Conservation (phyloP, 1,139 yeast genomes). For the Saccharomyces pastorianus region DNA sequence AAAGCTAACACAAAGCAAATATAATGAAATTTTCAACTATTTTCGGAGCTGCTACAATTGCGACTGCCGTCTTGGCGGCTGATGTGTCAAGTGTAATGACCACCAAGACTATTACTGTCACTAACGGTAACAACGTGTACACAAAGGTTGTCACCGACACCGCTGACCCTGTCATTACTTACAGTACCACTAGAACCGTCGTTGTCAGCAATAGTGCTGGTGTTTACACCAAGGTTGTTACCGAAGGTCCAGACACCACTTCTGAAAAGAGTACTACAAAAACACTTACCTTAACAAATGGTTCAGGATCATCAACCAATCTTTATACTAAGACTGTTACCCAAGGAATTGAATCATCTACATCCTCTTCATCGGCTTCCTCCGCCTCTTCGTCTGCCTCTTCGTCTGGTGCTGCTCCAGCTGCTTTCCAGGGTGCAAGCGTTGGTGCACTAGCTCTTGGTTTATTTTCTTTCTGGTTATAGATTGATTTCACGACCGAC, state of each 20-base stretch:
- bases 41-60: background rate
- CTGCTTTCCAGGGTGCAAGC: conserved; percentile 3
- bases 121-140: conserved; percentile 5
- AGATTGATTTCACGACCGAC: background rate
- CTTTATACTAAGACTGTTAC: background rate
- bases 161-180: conserved; percentile 4
- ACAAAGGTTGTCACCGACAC: conserved; percentile 6
- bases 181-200: conserved; percentile 7
- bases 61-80: background rate
- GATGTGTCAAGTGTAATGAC: background rate
- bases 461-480: background rate
- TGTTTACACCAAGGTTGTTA: conserved; percentile 4
- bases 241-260: conserved; percentile 5
- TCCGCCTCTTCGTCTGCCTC: conserved; percentile 22
- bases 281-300: background rate
- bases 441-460: conserved; percentile 7
- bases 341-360: conserved; percentile 11
- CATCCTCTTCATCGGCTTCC: conserved; percentile 15
- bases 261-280: conserved; percentile 2
- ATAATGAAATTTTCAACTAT: conserved; percentile 1
- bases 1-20: background rate
- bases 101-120: conserved; percentile 5
- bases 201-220: conserved; percentile 5
- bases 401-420: conserved; percentile 6
- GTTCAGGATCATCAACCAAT: background rate